phyloP scores from a whole-genome alignment of 2,329 filamentous ascomycete species.

The Aspergillus sp. region DNA sequence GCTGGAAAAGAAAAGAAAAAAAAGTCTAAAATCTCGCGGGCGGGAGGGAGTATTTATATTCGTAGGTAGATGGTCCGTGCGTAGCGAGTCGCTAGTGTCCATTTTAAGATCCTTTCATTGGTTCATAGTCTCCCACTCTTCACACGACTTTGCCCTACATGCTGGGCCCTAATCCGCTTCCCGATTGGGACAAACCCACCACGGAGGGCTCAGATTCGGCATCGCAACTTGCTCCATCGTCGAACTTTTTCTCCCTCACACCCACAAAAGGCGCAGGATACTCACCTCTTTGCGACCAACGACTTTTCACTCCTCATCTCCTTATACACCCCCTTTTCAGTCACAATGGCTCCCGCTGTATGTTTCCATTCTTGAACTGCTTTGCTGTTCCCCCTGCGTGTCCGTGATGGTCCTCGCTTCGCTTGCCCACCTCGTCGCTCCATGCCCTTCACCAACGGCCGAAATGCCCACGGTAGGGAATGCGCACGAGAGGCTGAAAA shows the following conservation, averaged over 20 bases:
- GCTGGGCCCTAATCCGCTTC: constrained; percentile 13
- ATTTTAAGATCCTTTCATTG: not conserved
- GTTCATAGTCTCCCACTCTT: not conserved
- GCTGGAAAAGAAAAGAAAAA: constrained; percentile 49
- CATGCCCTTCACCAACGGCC: not conserved
- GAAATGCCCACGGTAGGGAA: not conserved
- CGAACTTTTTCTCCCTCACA: constrained; percentile 28
- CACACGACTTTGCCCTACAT: not conserved
- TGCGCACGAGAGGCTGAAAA: not conserved
- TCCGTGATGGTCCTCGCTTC: constrained; percentile 27
- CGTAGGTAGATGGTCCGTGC: constrained; percentile 17
- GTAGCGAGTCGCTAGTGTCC: constrained; percentile 21
- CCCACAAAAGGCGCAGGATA: constrained; percentile 72
- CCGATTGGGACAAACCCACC: constrained; percentile 24
- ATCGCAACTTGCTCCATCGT: constrained; percentile 14
- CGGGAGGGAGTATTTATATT: constrained; percentile 32
- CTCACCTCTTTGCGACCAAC: constrained; percentile 74
- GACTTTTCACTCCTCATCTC: constrained; percentile 32
- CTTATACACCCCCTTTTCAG: constrained; percentile 34
- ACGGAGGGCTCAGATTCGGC: constrained; percentile 21
- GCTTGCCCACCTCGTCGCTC: not conserved
- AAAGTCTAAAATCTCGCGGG: constrained; percentile 33
- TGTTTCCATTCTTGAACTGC: constrained; percentile 65
- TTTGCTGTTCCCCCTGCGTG: constrained; percentile 81
- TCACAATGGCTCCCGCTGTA: constrained; percentile 89